Conservation (phyloP, 164 flowering plant genomes). For the Piper betle region DNA sequence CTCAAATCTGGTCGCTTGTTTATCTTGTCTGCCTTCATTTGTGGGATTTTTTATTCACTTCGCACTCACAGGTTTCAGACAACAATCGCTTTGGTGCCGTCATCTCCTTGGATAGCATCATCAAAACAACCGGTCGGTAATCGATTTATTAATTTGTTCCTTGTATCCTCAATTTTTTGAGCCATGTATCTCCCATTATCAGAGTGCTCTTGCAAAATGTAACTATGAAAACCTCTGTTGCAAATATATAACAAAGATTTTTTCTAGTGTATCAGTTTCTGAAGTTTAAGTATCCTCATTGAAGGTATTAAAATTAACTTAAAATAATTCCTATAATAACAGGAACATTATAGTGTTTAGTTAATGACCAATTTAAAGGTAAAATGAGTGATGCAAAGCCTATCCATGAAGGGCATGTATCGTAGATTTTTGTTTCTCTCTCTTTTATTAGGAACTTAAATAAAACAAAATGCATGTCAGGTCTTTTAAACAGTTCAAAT, state of each 20-base stretch:
- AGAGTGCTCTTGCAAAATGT: neutral
- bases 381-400: too few relatives aligned
- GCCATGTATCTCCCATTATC: neutral
- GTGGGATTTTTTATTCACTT: conserved; percentile 68
- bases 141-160: neutral
- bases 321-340: too few relatives aligned
- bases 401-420: too few relatives aligned
- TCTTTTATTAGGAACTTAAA: too few relatives aligned
- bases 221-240: neutral
- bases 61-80: conserved; percentile 42
- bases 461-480: too few relatives aligned
- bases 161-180: neutral
- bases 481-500: too few relatives aligned
- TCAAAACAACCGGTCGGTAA: conserved; percentile 17
- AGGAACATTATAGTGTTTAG: too few relatives aligned
- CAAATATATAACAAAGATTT: too few relatives aligned
- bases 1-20: conserved; percentile 45
- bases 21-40: conserved; percentile 77
- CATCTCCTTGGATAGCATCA: conserved; percentile 64
- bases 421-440: too few relatives aligned
- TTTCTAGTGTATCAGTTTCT: neutral
- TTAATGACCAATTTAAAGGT: too few relatives aligned
- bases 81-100: conserved; percentile 58
- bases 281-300: too few relatives aligned
- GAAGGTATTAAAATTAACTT: too few relatives aligned